phyloP scores from a whole-genome alignment of 805 yeast species.

The Candida corydali region DNA sequence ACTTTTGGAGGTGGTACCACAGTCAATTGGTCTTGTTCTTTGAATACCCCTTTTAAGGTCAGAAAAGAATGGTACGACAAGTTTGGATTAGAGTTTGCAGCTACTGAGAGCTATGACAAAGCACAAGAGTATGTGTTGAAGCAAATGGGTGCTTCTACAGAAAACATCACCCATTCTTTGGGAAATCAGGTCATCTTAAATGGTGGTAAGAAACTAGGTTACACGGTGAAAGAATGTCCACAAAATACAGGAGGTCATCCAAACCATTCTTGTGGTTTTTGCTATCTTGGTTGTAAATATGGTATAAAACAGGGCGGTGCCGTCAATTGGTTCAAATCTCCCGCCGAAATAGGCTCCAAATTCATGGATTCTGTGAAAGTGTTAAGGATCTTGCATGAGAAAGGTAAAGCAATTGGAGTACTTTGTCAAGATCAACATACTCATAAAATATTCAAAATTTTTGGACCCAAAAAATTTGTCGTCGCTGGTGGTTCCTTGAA shows the following conservation, averaged over 20 bases:
- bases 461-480: slow-evolving; percentile 43
- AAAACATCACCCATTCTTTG: slow-evolving; percentile 38
- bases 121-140: slow-evolving; percentile 43
- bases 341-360: slow-evolving; percentile 41
- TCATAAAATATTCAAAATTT: slow-evolving; percentile 31
- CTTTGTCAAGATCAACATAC: slow-evolving; percentile 31
- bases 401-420: slow-evolving; percentile 44
- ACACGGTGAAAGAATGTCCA: slow-evolving; percentile 33
- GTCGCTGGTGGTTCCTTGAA: slow-evolving; percentile 46
- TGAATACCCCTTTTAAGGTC: slow-evolving; percentile 46
- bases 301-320: slow-evolving; percentile 51
- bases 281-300: slow-evolving; percentile 46
- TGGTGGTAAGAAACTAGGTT: slow-evolving; percentile 43
- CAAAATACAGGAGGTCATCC: slow-evolving; percentile 46
- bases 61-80: slow-evolving; percentile 49
- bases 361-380: slow-evolving; percentile 46
- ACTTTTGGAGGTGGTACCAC: slow-evolving; percentile 59
- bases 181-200: slow-evolving; percentile 42
- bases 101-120: slow-evolving; percentile 36
- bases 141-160: slow-evolving; percentile 44
- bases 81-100: slow-evolving; percentile 45
- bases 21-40: slow-evolving; percentile 54
- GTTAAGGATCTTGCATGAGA: slow-evolving; percentile 28
- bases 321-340: slow-evolving; percentile 48
- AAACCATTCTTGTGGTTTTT: slow-evolving; percentile 44